phyloP scores from a whole-genome alignment of 2,329 filamentous ascomycete species.

The Bretziella fagacearum region DNA sequence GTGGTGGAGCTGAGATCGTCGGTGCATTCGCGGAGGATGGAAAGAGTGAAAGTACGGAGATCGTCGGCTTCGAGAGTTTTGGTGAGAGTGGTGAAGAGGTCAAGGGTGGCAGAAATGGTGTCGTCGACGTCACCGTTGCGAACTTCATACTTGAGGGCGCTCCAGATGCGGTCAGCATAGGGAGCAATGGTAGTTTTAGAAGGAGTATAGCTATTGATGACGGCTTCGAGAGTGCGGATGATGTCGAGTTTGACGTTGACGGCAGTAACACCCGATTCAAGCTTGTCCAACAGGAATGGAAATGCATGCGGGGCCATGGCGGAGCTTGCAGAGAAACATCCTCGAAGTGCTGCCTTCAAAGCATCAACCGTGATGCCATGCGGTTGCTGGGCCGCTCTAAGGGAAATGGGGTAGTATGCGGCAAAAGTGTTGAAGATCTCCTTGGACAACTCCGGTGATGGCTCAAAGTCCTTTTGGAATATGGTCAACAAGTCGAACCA shows the following conservation, averaged over 20 bases:
- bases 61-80: constrained; percentile 28
- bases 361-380: constrained; percentile 38
- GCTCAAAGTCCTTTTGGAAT: constrained; percentile 30
- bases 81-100: constrained; percentile 34
- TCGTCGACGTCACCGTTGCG: constrained; percentile 43
- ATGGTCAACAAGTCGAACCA: constrained; percentile 37
- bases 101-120: constrained; percentile 37
- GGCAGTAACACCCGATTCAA: constrained; percentile 38
- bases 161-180: constrained; percentile 36
- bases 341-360: constrained; percentile 35
- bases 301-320: constrained; percentile 30
- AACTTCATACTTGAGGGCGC: constrained; percentile 45
- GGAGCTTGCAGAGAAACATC: constrained; percentile 36
- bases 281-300: constrained; percentile 37
- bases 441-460: constrained; percentile 29
- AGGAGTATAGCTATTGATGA: constrained; percentile 32
- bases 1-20: constrained; percentile 36
- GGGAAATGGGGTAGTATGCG: constrained; percentile 43
- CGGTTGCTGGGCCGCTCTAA: constrained; percentile 33
- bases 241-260: constrained; percentile 44
- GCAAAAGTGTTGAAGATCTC: constrained; percentile 39
- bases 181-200: constrained; percentile 31
- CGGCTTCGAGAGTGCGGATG: constrained; percentile 37
- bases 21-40: constrained; percentile 35
- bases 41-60: constrained; percentile 30